These are phyloP conservation scores for Trichothecium sympodiale DNA, from an alignment of 2,329 filamentous ascomycete species.

Conservation along the genomic window DNA sequence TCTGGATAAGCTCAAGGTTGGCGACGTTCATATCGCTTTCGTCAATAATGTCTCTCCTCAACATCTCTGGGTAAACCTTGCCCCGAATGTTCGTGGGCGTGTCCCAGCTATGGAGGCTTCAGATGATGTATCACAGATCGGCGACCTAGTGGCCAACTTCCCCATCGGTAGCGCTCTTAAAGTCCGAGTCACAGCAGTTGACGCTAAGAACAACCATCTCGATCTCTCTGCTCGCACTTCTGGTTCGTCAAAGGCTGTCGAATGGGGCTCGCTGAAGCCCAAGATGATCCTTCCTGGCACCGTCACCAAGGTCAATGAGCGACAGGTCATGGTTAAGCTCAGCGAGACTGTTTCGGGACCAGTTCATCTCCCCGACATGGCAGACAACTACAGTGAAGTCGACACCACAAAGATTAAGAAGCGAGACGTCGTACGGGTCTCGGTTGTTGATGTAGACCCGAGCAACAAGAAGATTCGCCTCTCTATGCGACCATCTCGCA, in stretches of 20 bases:
- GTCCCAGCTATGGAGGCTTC: conserved; percentile 76
- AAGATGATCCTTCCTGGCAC: conserved; percentile 75
- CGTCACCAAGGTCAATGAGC: conserved; percentile 77
- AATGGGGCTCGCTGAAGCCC: conserved; percentile 60
- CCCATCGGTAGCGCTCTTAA: conserved; percentile 82
- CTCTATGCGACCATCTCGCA: conserved; percentile 76
- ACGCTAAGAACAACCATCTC: conserved; percentile 61
- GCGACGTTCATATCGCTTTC: conserved; percentile 66
- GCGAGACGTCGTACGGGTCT: conserved; percentile 82
- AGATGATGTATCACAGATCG: conserved; percentile 70
- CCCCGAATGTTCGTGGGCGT: conserved; percentile 76
- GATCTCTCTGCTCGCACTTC: conserved; percentile 73
- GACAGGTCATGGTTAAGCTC: conserved; percentile 75
- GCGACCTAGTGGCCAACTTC: conserved; percentile 68
- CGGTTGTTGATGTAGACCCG: conserved; percentile 66
- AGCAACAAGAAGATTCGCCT: conserved; percentile 77
- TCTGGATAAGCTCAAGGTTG: conserved; percentile 61
- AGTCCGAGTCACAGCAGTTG: conserved; percentile 66
- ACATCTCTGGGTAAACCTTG: conserved; percentile 82
- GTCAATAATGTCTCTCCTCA: conserved; percentile 80
- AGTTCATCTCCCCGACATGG: conserved; percentile 71
- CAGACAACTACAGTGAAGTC: conserved; percentile 75
- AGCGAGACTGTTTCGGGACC: conserved; percentile 70
- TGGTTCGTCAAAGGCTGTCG: conserved; percentile 35
- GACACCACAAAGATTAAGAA: conserved; percentile 66